Evolutionary conservation across 1,139 yeast species (phyloP).

Genomic region (Petasospora rhodanensis): DNA sequence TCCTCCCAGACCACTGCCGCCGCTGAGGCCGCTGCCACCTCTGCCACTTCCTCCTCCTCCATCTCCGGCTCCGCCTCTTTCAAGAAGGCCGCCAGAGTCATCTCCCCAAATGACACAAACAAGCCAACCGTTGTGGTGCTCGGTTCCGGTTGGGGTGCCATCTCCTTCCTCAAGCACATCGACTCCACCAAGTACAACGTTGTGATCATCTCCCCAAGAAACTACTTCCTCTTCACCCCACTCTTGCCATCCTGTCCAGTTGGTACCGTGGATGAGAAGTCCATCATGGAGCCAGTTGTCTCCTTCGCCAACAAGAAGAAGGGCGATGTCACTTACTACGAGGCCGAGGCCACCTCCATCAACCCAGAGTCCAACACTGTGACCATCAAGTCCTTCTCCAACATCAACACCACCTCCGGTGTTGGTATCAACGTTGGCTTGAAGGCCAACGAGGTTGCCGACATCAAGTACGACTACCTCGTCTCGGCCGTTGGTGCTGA

Average conservation of each 20-base stretch:
- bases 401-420: slow-evolving; percentile 31
- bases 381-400: slow-evolving; percentile 42
- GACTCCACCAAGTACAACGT: slow-evolving; percentile 89
- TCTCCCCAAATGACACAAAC: slow-evolving; percentile 27
- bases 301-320: slow-evolving; percentile 70
- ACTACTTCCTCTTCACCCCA: slow-evolving; percentile 92
- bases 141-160: slow-evolving; percentile 96
- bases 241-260: slow-evolving; percentile 91
- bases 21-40: slow-evolving; percentile 4
- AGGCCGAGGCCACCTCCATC: slow-evolving; percentile 86
- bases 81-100: slow-evolving; percentile 33
- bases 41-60: slow-evolving; percentile 9
- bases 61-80: slow-evolving; percentile 36
- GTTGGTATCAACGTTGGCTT: slow-evolving; percentile 28
- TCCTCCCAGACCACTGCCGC: slow-evolving; percentile 10
- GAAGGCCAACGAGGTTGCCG: slow-evolving; percentile 31
- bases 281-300: slow-evolving; percentile 85
- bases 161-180: slow-evolving; percentile 75
- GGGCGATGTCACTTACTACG: slow-evolving; percentile 82
- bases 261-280: slow-evolving; percentile 89
- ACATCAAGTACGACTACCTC: slow-evolving; percentile 60
- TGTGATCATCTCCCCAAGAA: slow-evolving; percentile 86
- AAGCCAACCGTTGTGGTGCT: slow-evolving; percentile 56
- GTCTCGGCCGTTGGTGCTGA: slow-evolving; percentile 84
- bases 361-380: slow-evolving; percentile 69